Evolutionary conservation across 306 rosid species (phyloP).

Genomic region (Abrus pulchellus): DNA sequence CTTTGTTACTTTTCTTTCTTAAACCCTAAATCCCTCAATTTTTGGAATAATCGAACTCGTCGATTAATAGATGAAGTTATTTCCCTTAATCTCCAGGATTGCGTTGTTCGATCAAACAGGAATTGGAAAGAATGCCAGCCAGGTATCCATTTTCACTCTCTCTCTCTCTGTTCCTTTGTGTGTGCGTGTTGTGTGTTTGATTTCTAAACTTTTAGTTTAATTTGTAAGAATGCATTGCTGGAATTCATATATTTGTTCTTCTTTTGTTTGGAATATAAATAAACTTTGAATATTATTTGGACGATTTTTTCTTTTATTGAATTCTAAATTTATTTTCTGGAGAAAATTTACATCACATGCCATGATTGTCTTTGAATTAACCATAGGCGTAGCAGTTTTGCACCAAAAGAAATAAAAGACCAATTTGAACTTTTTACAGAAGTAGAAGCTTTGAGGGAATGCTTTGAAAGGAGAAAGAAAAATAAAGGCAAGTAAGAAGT

Average conservation of each 20-base stretch:
- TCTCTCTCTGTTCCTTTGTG: background rate
- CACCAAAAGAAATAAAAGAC: background rate
- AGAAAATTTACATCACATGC: background rate
- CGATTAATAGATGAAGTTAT: background rate
- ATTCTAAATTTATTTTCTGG: background rate
- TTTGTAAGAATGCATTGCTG: background rate
- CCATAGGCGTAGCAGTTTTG: background rate
- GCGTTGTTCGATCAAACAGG: constrained; percentile 69
- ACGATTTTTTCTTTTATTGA: background rate
- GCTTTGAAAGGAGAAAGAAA: constrained; percentile 69
- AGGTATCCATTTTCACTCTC: constrained; percentile 52
- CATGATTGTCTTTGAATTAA: background rate
- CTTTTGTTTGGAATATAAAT: background rate
- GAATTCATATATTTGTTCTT: background rate
- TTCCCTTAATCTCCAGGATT: constrained; percentile 63
- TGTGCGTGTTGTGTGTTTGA: background rate
- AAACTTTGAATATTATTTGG: background rate
- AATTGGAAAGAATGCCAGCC: constrained; percentile 85
- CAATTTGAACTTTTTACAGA: constrained; percentile 49
- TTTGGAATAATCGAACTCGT: background rate
- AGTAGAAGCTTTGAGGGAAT: constrained; percentile 82
- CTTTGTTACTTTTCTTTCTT: background rate
- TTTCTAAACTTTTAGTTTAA: background rate
- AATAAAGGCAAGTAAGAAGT: constrained; percentile 42
- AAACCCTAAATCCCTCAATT: constrained; percentile 61